phyloP scores from a whole-genome alignment of 345 rosid genomes.

The Moringa oleifera region DNA sequence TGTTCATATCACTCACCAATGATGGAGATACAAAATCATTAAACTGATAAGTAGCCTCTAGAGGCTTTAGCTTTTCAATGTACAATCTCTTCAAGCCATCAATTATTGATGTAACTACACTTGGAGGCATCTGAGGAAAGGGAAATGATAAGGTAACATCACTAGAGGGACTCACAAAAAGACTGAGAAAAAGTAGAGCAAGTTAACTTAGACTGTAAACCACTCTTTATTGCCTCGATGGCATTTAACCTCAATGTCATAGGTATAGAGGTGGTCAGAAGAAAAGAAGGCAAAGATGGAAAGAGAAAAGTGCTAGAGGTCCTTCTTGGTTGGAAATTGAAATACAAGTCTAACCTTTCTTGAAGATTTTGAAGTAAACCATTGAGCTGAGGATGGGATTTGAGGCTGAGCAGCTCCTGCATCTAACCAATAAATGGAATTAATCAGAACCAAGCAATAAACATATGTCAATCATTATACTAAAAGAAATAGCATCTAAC shows the following conservation, averaged over 20 bases:
- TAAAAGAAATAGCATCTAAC: constrained; percentile 30
- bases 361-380: constrained; percentile 56
- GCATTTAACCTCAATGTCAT: not conserved
- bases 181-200: not conserved
- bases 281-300: not conserved
- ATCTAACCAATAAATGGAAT: constrained; percentile 16
- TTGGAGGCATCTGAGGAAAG: constrained; percentile 38
- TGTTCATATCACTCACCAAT: constrained; percentile 47
- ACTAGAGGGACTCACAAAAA: not conserved
- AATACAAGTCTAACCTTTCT: constrained; percentile 40
- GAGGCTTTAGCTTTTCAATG: constrained; percentile 78
- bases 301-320: not conserved
- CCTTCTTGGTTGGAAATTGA: not conserved
- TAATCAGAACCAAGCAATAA: not conserved
- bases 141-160: not conserved
- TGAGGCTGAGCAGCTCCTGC: constrained; percentile 39
- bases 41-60: constrained; percentile 75
- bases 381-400: constrained; percentile 34
- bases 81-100: constrained; percentile 90
- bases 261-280: not conserved
- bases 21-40: constrained; percentile 86
- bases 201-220: not conserved
- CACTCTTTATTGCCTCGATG: not conserved
- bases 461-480: not conserved
- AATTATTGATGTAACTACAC: constrained; percentile 70